Percentiles rank a stretch among this genome's conserved stretches.
These are phyloP conservation scores for Fusarium nisikadoi DNA, from an alignment of 2,329 filamentous ascomycete species.

Conservation along the genomic window DNA sequence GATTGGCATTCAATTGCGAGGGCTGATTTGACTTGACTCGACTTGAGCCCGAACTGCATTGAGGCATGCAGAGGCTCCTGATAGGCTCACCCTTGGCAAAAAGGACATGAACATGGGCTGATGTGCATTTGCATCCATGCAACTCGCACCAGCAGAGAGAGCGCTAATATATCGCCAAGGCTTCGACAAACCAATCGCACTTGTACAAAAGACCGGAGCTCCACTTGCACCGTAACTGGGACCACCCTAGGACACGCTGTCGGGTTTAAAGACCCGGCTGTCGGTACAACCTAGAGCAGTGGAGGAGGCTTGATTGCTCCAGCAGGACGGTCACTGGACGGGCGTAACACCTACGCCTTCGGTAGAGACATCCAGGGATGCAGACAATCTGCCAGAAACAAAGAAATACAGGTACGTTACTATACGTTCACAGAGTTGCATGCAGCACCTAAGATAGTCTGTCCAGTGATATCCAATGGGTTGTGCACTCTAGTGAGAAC, in stretches of 20 bases:
- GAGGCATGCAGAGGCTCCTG: slow-evolving; percentile 21
- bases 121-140: slow-evolving; percentile 25
- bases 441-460: neutral
- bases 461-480: neutral
- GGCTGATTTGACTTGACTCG: slow-evolving; percentile 3
- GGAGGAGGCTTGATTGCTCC: slow-evolving; percentile 33
- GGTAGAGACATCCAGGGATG: slow-evolving; percentile 5
- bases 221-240: slow-evolving; percentile 35
- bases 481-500: neutral
- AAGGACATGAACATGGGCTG: slow-evolving; percentile 20
- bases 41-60: neutral
- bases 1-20: slow-evolving; percentile 22
- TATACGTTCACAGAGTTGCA: neutral
- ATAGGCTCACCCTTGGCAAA: slow-evolving; percentile 10
- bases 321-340: slow-evolving; percentile 28
- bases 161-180: slow-evolving; percentile 10
- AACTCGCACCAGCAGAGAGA: neutral
- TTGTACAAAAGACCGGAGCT: slow-evolving; percentile 8
- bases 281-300: slow-evolving; percentile 34
- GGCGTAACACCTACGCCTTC: slow-evolving; percentile 8
- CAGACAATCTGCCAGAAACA: slow-evolving; percentile 10
- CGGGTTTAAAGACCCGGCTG: slow-evolving; percentile 40
- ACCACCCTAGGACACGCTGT: slow-evolving; percentile 36
- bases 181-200: slow-evolving; percentile 10
- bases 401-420: slow-evolving; percentile 4